Conservation (phyloP, 345 rosid genomes). For the Erodium maritimum region DNA sequence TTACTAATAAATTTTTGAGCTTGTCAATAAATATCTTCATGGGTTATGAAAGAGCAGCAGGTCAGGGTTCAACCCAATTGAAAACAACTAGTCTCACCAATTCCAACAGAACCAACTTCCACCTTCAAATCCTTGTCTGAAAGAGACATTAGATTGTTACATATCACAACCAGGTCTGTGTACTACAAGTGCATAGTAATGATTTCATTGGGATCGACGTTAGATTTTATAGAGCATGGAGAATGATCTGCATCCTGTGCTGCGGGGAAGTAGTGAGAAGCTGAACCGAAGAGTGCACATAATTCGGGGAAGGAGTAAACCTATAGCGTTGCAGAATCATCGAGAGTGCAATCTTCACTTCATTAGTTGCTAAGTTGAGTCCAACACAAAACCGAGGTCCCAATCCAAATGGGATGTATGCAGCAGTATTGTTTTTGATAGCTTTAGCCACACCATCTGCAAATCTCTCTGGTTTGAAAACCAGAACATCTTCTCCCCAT, state of each 20-base stretch:
- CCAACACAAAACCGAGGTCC: conserved; percentile 36
- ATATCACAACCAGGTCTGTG: background rate
- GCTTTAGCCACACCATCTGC: conserved; percentile 34
- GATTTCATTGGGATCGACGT: too few relatives aligned
- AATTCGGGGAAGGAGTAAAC: conserved; percentile 25
- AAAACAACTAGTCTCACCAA: too few relatives aligned
- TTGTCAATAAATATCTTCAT: too few relatives aligned
- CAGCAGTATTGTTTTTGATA: too few relatives aligned
- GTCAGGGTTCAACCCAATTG: too few relatives aligned
- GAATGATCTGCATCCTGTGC: conserved; percentile 28
- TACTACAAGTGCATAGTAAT: too few relatives aligned
- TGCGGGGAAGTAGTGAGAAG: conserved; percentile 18
- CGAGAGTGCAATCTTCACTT: conserved; percentile 30
- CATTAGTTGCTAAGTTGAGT: conserved; percentile 19
- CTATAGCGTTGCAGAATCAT: conserved; percentile 38
- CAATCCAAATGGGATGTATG: conserved; percentile 29
- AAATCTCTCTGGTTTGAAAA: conserved; percentile 37
- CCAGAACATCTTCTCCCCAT: conserved; percentile 32
- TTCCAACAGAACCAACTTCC: background rate
- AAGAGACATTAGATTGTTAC: background rate
- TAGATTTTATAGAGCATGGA: conserved; percentile 14
- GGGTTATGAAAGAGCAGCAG: too few relatives aligned
- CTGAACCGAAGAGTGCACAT: conserved; percentile 25
- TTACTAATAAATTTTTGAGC: too few relatives aligned
- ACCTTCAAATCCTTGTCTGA: background rate